phyloP scores from a whole-genome alignment of 129 eudicot species.

The Flaveria bidentis region DNA sequence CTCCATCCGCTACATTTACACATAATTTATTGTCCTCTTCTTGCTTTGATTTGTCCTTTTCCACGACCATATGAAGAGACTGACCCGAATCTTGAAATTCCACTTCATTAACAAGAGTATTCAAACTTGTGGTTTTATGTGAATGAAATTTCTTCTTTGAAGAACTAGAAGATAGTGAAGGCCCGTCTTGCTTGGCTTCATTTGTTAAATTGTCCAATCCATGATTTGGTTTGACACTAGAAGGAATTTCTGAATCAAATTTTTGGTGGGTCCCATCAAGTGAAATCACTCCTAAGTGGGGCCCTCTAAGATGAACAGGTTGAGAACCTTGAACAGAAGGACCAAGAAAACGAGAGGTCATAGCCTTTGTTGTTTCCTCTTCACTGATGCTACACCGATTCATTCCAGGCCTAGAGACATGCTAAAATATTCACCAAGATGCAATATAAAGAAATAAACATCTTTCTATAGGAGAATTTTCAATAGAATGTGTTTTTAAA shows the following conservation, averaged over 20 bases:
- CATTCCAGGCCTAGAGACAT: constrained; percentile 77
- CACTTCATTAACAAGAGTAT: constrained; percentile 36
- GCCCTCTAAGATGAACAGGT: constrained; percentile 42
- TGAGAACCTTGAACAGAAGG: constrained; percentile 39
- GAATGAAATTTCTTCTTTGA: constrained; percentile 51
- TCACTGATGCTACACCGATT: constrained; percentile 74
- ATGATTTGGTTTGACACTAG: constrained; percentile 47
- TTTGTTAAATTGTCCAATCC: constrained; percentile 42
- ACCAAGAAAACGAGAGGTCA: constrained; percentile 33
- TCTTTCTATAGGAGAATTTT: background rate
- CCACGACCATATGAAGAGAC: constrained; percentile 37
- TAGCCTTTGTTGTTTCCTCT: constrained; percentile 63
- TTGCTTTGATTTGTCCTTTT: constrained; percentile 35
- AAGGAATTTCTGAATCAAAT: constrained; percentile 25
- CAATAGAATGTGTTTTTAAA: background rate
- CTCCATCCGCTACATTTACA: constrained; percentile 47
- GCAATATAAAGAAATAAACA: background rate
- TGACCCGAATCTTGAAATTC: constrained; percentile 52
- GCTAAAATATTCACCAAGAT: constrained; percentile 16
- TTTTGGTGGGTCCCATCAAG: constrained; percentile 40
- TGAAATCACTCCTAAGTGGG: constrained; percentile 37
- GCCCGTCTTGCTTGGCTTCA: constrained; percentile 39
- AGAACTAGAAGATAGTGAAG: constrained; percentile 47
- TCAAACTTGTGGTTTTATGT: constrained; percentile 40
- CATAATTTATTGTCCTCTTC: constrained; percentile 36